Base-by-base conservation (phyloP, 495 filamentous ascomycete genomes). In the Neurospora tetrasperma region DNA sequence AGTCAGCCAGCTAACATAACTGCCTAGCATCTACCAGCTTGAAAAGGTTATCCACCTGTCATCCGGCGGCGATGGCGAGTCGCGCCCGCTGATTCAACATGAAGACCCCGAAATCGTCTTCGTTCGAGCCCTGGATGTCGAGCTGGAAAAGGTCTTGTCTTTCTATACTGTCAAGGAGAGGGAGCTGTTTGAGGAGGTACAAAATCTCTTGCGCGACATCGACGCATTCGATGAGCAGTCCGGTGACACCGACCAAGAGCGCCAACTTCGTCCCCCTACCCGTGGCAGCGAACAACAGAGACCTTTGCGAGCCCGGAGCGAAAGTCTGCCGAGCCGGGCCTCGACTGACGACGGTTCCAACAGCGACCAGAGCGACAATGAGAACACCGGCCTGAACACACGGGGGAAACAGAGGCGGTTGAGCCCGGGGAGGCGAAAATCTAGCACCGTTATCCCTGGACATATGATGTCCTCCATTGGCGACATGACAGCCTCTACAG, bases 101-200 rank as follows among this genome's bases (percentile, higher is more conserved):
- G 82, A 87, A 70, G 90, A 97, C 75, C 89, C 93, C 41, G 94
- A 98, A 81, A 82, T 85, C 18, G 83, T 93, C 72, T 99, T 98
- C 77, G 85, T 84, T 69, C 89, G 90, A 71, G 90, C 93, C 40
- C 86, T 99, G 10, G 96, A 98, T 81, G 85, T 89, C 3, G 96
- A 98, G 79, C 82, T 99, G 71, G 94, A 98, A 80, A 98, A 97
- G 84, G 91, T 98, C 71, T 92, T 89, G 78, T 91, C 90, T 2
- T 99, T 98, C 82, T 98, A 93, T 82, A 87, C 88, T 72, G 82
- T 91, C 69, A 98, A 98, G 79, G 93, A 99, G 82, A 82, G 86
- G 11, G 94, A 97, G 78, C 89, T 98, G 69, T 89, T 91, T 71
- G 88, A 90, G 59, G 93, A 96, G 75, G 90, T 95, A 4, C 89